A percentile compares a stretch with the other conserved stretches of the same genome.
Conservation (phyloP, 2,329 filamentous ascomycete genomes). For the Endothia cerciana region DNA sequence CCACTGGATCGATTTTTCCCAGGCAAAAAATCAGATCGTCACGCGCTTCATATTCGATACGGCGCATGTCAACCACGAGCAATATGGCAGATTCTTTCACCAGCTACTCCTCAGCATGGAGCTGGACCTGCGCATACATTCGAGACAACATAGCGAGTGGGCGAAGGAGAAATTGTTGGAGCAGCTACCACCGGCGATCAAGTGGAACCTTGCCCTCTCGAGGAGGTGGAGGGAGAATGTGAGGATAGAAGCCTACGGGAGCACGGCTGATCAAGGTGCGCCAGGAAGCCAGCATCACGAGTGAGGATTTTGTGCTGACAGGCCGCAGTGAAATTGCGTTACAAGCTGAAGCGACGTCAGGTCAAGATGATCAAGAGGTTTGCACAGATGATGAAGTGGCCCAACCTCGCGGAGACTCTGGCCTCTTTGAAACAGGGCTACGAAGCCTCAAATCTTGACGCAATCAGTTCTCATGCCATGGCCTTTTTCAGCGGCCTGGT, state of each 20-base stretch:
- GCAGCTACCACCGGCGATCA: conserved; percentile 70
- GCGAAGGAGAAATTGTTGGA: conserved; percentile 66
- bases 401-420: conserved; percentile 68
- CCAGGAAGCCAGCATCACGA: conserved; percentile 2
- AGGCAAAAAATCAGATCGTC: conserved; percentile 71
- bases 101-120: conserved; percentile 76
- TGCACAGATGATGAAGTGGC: conserved; percentile 76
- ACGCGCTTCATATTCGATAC: conserved; percentile 73
- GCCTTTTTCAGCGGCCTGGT: conserved; percentile 78
- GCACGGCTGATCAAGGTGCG: conserved; percentile 55
- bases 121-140: conserved; percentile 71
- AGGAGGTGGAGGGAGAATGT: conserved; percentile 74
- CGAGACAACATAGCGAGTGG: conserved; percentile 61
- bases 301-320: background rate
- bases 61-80: conserved; percentile 55
- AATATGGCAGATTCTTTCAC: conserved; percentile 72
- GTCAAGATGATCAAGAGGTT: conserved; percentile 71
- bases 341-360: conserved; percentile 68
- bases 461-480: conserved; percentile 71
- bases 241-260: conserved; percentile 64
- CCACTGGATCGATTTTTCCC: conserved; percentile 73
- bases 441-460: conserved; percentile 59
- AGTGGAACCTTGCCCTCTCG: conserved; percentile 75
- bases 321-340: conserved; percentile 59
- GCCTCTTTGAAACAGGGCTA: conserved; percentile 65